A percentile compares a stretch with the other conserved stretches of the same genome.
Evolutionary conservation across 2,329 filamentous ascomycete species (phyloP).

Genomic region (Trichophyton verrucosum): DNA sequence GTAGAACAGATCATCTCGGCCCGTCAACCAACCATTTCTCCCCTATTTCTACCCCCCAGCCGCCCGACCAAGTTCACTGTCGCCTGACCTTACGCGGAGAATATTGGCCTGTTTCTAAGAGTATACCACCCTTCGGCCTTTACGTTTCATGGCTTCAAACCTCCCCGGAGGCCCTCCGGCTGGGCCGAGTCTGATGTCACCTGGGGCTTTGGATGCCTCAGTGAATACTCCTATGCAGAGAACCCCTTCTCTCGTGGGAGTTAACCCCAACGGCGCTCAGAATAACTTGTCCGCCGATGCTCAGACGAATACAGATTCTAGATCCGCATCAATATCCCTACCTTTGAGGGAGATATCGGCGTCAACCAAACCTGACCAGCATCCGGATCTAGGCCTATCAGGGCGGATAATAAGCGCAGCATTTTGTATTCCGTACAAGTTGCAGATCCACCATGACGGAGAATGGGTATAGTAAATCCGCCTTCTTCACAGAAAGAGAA

Average conservation of each 20-base stretch:
- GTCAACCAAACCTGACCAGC: conserved; percentile 38
- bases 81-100: neutral
- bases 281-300: neutral
- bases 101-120: neutral
- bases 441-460: conserved; percentile 40
- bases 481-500: neutral
- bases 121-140: neutral
- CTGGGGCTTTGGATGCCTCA: neutral
- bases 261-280: neutral
- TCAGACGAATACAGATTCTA: too few species aligned
- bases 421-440: conserved; percentile 51
- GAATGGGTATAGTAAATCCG: conserved; percentile 40
- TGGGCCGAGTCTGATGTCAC: neutral
- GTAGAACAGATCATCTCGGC: neutral
- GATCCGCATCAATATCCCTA: neutral
- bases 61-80: neutral
- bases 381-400: conserved; percentile 47
- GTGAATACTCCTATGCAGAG: neutral
- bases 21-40: neutral
- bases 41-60: neutral
- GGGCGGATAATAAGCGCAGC: conserved; percentile 53
- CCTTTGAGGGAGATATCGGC: neutral
- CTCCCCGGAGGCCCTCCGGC: neutral
- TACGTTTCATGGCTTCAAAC: neutral
- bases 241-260: neutral